Evolutionary conservation across 306 rosid species (phyloP).

Genomic region (Coriaria nepalensis): DNA sequence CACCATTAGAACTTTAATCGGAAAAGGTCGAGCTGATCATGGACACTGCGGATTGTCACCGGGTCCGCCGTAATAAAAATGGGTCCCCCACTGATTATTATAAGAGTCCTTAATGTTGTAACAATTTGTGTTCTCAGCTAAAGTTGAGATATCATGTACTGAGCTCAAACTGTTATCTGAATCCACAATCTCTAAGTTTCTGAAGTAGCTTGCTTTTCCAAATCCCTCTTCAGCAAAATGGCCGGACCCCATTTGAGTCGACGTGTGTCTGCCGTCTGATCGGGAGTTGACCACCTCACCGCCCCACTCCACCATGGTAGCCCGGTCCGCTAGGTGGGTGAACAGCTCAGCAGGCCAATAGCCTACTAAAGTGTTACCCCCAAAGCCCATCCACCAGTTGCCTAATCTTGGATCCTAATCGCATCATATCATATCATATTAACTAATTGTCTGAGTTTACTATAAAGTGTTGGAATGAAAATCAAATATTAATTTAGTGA

Average conservation of each 20-base stretch:
- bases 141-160: slow-evolving; percentile 39
- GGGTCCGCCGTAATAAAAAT: slow-evolving; percentile 89
- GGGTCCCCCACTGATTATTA: slow-evolving; percentile 67
- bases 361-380: slow-evolving; percentile 59
- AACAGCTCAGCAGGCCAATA: slow-evolving; percentile 91
- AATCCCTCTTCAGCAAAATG: slow-evolving; percentile 71
- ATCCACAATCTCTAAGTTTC: slow-evolving; percentile 82
- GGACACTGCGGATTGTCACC: slow-evolving; percentile 56
- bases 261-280: slow-evolving; percentile 55
- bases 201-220: slow-evolving; percentile 80
- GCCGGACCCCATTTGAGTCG: slow-evolving; percentile 92
- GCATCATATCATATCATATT: background rate
- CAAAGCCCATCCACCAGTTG: slow-evolving; percentile 97
- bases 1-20: too few relatives aligned
- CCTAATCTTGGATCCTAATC: slow-evolving; percentile 74
- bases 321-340: slow-evolving; percentile 66
- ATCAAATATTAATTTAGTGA: too few relatives aligned
- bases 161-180: slow-evolving; percentile 61
- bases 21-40: slow-evolving; percentile 10
- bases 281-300: slow-evolving; percentile 84
- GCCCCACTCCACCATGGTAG: slow-evolving; percentile 98
- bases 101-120: slow-evolving; percentile 57
- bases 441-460: background rate
- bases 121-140: slow-evolving; percentile 72
- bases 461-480: too few relatives aligned